These are phyloP conservation scores for Dunaliella primolecta DNA, from an alignment of 139 green algal genomes.

Conservation along the genomic window DNA sequence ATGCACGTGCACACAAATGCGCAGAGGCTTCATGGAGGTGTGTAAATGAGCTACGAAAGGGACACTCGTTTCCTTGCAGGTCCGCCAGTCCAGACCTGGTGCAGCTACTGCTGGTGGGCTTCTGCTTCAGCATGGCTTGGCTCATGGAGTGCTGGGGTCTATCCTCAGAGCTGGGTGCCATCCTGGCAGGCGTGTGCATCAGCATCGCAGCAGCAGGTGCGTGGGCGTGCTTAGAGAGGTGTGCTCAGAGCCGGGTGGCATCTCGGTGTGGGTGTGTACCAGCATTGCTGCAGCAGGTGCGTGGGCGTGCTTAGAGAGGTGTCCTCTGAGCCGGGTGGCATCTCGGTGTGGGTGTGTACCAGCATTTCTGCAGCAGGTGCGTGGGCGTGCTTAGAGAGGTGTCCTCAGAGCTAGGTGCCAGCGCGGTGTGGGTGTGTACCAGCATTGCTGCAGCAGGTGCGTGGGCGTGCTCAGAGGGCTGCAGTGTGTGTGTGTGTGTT, in stretches of 20 bases:
- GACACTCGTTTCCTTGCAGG: background rate
- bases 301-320: too few species aligned
- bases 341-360: slow-evolving; percentile 73
- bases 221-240: too few species aligned
- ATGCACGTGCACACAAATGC: background rate
- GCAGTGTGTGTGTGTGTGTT: too few species aligned
- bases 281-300: slow-evolving; percentile 1
- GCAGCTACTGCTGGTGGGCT: slow-evolving; percentile 74
- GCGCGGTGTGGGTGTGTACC: slow-evolving; percentile 72
- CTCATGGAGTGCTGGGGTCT: slow-evolving; percentile 63
- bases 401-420: slow-evolving; percentile 87
- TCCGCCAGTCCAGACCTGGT: slow-evolving; percentile 66
- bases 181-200: slow-evolving; percentile 72
- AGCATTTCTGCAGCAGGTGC: slow-evolving; percentile 1
- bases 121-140: slow-evolving; percentile 73
- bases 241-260: slow-evolving; percentile 87
- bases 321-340: slow-evolving; percentile 87
- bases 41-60: too few species aligned
- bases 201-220: slow-evolving; percentile 1
- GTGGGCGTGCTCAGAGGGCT: too few species aligned
- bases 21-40: too few species aligned
- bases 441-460: slow-evolving; percentile 1
- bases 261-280: slow-evolving; percentile 73
- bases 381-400: too few species aligned
- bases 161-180: slow-evolving; percentile 87